Percentiles rank a stretch among this genome's conserved stretches.
phyloP scores from a whole-genome alignment of 2,329 filamentous ascomycete species.

The Arachnopeziza araneosa region DNA sequence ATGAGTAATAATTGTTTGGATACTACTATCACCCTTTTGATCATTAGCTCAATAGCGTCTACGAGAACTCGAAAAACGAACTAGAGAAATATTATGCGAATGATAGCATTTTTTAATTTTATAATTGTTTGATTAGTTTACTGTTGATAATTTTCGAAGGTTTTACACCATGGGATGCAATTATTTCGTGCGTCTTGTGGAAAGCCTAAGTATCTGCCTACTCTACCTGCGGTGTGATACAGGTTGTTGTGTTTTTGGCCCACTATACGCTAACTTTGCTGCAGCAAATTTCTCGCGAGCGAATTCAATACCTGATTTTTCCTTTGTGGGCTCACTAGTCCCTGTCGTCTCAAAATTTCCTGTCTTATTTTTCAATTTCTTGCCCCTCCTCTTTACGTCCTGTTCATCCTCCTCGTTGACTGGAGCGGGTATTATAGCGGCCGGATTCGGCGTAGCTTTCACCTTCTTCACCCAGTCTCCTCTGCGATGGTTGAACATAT shows the following conservation, averaged over 20 bases:
- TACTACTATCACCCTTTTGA: too few species aligned
- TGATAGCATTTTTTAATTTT: too few species aligned
- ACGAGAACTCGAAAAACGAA: too few species aligned
- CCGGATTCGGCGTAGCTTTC: constrained; percentile 31
- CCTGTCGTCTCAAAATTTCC: constrained; percentile 10
- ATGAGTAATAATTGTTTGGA: too few species aligned
- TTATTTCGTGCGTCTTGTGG: too few species aligned
- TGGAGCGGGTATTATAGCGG: not conserved
- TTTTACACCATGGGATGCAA: too few species aligned
- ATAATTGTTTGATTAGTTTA: too few species aligned
- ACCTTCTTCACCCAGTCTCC: constrained; percentile 59
- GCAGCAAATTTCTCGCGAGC: constrained; percentile 28
- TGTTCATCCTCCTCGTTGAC: not conserved
- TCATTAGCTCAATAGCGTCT: too few species aligned
- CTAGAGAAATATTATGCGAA: too few species aligned
- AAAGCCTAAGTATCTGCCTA: not conserved
- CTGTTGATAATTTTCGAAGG: too few species aligned
- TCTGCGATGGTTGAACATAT: constrained; percentile 58
- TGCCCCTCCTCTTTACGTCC: constrained; percentile 1
- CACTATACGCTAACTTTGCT: constrained; percentile 14
- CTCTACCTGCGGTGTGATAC: not conserved
- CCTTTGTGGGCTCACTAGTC: not conserved
- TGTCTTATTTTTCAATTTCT: constrained; percentile 4
- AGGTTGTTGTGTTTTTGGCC: not conserved
- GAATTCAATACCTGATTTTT: constrained; percentile 27